Evolutionary conservation across 768 basidiomycete species (phyloP).

Genomic region (Termitomyces sp.): DNA sequence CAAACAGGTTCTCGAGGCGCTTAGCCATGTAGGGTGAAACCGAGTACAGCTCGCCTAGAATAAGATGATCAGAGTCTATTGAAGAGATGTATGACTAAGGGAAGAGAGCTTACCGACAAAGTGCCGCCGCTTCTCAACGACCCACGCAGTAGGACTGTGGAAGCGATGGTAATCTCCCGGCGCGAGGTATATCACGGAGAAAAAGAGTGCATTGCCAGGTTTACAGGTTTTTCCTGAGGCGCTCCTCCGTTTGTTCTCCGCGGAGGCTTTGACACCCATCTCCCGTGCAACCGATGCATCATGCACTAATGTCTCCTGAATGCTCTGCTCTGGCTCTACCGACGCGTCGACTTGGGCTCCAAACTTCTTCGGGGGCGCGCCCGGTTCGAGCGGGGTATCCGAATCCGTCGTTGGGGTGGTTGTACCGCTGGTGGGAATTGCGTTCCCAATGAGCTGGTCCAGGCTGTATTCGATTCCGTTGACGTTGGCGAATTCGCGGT

Average conservation of each 20-base stretch:
- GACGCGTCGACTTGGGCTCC: constrained; percentile 76
- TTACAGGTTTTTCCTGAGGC: constrained; percentile 50
- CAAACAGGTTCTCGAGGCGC: constrained; percentile 88
- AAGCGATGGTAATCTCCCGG: constrained; percentile 99
- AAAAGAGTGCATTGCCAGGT: constrained; percentile 84
- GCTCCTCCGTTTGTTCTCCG: constrained; percentile 27
- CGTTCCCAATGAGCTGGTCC: constrained; percentile 76
- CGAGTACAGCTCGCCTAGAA: constrained; percentile 85
- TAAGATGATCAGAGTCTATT: background rate
- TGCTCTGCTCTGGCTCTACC: constrained; percentile 47
- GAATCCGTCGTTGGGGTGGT: constrained; percentile 32
- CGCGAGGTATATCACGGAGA: constrained; percentile 94
- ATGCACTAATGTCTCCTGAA: constrained; percentile 59
- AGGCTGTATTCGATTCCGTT: constrained; percentile 97
- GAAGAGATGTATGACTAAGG: background rate
- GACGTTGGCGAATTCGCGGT: constrained; percentile 91
- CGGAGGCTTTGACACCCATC: constrained; percentile 54
- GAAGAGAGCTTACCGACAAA: constrained; percentile 70
- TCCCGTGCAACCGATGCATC: constrained; percentile 71
- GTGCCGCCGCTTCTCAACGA: constrained; percentile 93
- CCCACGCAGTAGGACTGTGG: constrained; percentile 95
- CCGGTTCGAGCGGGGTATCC: constrained; percentile 29
- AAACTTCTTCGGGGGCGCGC: constrained; percentile 47
- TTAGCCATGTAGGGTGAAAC: constrained; percentile 96
- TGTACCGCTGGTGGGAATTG: constrained; percentile 22